Base-by-base conservation (phyloP, 2,329 filamentous ascomycete species). In the Aspergillus pseudoglaucus region DNA sequence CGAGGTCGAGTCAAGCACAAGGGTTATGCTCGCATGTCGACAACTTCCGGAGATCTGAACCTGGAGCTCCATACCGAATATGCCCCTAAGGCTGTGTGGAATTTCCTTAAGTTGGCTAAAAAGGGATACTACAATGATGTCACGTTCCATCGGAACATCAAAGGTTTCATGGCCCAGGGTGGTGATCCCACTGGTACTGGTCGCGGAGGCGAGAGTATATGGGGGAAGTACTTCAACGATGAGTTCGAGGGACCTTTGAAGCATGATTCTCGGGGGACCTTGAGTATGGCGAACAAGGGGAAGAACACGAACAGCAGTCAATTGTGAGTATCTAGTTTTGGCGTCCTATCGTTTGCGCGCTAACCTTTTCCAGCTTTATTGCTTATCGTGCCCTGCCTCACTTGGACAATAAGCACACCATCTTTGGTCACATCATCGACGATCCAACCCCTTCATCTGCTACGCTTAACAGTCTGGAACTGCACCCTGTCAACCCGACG, bases 251-350 rank as follows among this genome's bases (percentile, higher is more conserved):
- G 90, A 0, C 89, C 91, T 0, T 69, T 90, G 37, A 86, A 84
- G n/a, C 93, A 98, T 60, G 85, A 89, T 61, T 73, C 78, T 0
- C 78, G 90, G 23, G 93, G 93, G 10, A 80, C 90, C 0, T 64
- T 94, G 22, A 90, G 85, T 57, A 98, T 98, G 93, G 93, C 93
- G 37, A 98, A 98, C 70, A 98, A 98, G 66, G 93, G 93, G 49
- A 96, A 96, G 64, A 91, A 96, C 63, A 97, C 91, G 18, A 98
- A 98, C 70, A 93, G 88, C 7, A 88, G 83, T 57, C 93, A 98
- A 68, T 98, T 85, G 71, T 74, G 53, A 63, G 71, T 65, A 23
- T 25, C 30, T 27, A 8, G 15, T 39, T 18, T 12, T n/a, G 14
- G 46, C 15, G 27, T 42, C n/a, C 6, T 41, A 25, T 41, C 20